Conservation (phyloP, 2,329 filamentous ascomycete species). For the Penicillium sp. region DNA sequence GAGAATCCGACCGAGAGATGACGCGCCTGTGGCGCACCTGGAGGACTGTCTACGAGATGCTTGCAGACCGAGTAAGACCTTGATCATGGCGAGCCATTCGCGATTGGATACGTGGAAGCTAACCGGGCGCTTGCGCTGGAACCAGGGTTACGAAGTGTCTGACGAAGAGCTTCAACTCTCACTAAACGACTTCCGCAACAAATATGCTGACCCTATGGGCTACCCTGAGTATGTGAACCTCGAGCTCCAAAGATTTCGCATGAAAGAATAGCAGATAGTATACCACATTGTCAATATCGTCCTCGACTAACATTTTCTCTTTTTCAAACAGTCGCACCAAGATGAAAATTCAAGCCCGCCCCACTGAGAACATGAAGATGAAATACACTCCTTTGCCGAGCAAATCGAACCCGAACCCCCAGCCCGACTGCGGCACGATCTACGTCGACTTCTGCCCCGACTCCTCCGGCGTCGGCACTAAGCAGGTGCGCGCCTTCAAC, state of each 20-base stretch:
- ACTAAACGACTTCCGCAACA: slow-evolving; percentile 72
- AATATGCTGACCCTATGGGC: slow-evolving; percentile 71
- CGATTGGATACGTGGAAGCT: slow-evolving; percentile 1
- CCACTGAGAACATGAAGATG: slow-evolving; percentile 76
- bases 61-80: slow-evolving; percentile 73
- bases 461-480: slow-evolving; percentile 72
- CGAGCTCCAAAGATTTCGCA: background rate
- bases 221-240: slow-evolving; percentile 65
- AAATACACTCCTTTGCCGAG: slow-evolving; percentile 74
- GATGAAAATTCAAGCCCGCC: slow-evolving; percentile 85
- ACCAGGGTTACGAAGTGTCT: slow-evolving; percentile 85
- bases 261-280: background rate
- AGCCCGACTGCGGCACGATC: slow-evolving; percentile 77
- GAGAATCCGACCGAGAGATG: slow-evolving; percentile 42
- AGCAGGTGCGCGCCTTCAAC: slow-evolving; percentile 87
- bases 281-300: background rate
- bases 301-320: slow-evolving; percentile 9
- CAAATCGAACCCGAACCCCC: slow-evolving; percentile 67
- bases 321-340: slow-evolving; percentile 63
- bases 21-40: slow-evolving; percentile 88
- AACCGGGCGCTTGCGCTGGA: slow-evolving; percentile 20
- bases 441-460: slow-evolving; percentile 91
- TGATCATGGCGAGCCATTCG: background rate
- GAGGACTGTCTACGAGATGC: slow-evolving; percentile 93
- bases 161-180: slow-evolving; percentile 86